Conservation (phyloP, 2,329 filamentous ascomycete species). For the Mollisiaceae sp. region DNA sequence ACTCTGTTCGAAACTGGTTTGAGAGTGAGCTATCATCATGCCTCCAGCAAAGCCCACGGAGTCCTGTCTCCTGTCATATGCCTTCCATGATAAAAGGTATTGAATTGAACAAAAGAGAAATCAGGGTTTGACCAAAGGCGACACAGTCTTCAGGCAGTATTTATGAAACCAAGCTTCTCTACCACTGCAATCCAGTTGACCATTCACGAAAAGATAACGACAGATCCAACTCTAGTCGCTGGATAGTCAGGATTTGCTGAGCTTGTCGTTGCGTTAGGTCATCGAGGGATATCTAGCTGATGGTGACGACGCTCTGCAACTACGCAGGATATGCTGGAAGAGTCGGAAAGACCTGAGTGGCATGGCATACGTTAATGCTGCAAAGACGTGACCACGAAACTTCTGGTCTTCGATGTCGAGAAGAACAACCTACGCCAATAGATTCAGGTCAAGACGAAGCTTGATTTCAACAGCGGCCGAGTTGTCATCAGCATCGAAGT, state of each 20-base stretch:
- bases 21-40: conserved; percentile 65
- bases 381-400: conserved; percentile 74
- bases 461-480: conserved; percentile 24
- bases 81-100: conserved; percentile 73
- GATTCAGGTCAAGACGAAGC: conserved; percentile 28
- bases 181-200: conserved; percentile 56
- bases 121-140: conserved; percentile 60
- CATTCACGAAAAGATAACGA: conserved; percentile 52
- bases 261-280: conserved; percentile 57
- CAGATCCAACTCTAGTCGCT: conserved; percentile 56
- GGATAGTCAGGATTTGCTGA: conserved; percentile 59
- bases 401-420: conserved; percentile 50
- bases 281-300: conserved; percentile 65
- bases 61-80: conserved; percentile 68
- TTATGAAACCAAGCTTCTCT: conserved; percentile 45
- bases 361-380: conserved; percentile 66
- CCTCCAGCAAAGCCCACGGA: conserved; percentile 61
- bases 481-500: conserved; percentile 26
- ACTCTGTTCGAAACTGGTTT: conserved; percentile 66
- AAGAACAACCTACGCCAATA: conserved; percentile 17
- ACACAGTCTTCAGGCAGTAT: conserved; percentile 52
- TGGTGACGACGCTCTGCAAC: conserved; percentile 66
- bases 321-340: conserved; percentile 69
- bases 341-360: conserved; percentile 64
- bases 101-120: conserved; percentile 63